Base-by-base conservation (phyloP, 371 early-diverging fungal genomes). In the Mucor racemosus region DNA sequence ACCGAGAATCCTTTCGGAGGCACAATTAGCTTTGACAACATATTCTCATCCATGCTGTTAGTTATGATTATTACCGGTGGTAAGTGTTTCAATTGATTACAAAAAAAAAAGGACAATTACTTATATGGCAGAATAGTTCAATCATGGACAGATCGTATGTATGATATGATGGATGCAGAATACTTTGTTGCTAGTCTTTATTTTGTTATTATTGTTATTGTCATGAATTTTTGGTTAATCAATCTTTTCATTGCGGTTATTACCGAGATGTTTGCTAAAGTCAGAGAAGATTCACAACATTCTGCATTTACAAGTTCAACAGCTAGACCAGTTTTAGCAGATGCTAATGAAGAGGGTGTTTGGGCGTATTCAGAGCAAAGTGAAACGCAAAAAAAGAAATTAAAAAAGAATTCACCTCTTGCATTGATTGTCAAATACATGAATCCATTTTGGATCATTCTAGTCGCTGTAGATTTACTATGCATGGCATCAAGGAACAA, bases 81-180 rank as follows among this genome's bases (percentile, higher is more conserved):
- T 79, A 80, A 74, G 70, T 21, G 15, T 19, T 19, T 9, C 9
- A 3, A 46, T 5, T 14, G 9, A 5, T 40, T 26, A 26, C 26
- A 26, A 3, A 33, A 35, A n/a, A 1, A 8, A n/a, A 36, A 21
- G 0, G n/a, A 19, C 11, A 44, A 11, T 35, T 15, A 15, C 26
- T 53, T 9, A 53, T 13, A 13, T 53, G 21, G 14, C 21, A 11
- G 4, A 50, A 26, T 67, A 86, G 88, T 79, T 48, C 89, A 90
- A 72, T 86, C 88, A 34, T 91, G 90, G 90, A 87, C 90, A 3
- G 90, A 88, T 67, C 63, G 86, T 64, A 89, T 90, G 89, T 91
- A 90, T 70, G 75, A 72, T 21, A 80, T 86, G 74, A 90, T 90
- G 88, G 88, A 88, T 68, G 82, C 88, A 1, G 88, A 88, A 57